Conservation (phyloP, 495 filamentous ascomycete genomes). For the Talaromyces borbonicus region DNA sequence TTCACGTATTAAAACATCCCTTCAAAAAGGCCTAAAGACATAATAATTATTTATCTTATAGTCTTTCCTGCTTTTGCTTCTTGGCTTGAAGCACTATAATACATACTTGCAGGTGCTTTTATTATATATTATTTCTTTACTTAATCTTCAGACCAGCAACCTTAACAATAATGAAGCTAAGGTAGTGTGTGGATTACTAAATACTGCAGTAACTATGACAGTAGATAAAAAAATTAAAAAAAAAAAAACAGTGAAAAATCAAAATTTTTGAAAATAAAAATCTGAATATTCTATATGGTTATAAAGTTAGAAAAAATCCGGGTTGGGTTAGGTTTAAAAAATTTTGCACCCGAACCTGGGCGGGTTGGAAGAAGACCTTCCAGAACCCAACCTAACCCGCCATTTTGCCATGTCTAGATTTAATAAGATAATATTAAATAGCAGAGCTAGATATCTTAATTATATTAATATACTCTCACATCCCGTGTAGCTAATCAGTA, state of each 20-base stretch:
- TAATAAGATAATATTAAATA: too few relatives aligned
- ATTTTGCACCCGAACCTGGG: background rate
- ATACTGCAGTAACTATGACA: conserved; percentile 60
- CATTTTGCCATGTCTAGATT: too few relatives aligned
- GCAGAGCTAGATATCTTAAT: too few relatives aligned
- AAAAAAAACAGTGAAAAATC: conserved; percentile 58
- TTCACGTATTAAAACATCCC: conserved; percentile 33
- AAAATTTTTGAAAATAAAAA: conserved; percentile 62
- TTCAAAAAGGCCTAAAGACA: conserved; percentile 28
- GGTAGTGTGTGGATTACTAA: conserved; percentile 63
- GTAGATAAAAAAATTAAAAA: conserved; percentile 56
- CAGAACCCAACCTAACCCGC: too few relatives aligned
- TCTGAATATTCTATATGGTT: conserved; percentile 8
- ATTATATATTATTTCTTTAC: conserved; percentile 55
- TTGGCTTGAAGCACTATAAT: conserved; percentile 72
- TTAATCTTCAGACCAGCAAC: conserved; percentile 53
- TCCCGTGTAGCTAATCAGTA: too few relatives aligned
- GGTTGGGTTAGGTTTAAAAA: background rate
- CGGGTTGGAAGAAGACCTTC: background rate
- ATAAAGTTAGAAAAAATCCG: background rate
- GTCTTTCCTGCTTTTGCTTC: conserved; percentile 59
- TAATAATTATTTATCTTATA: conserved; percentile 39
- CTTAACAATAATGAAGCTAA: conserved; percentile 64
- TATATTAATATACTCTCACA: too few relatives aligned
- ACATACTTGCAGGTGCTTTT: conserved; percentile 71